Base-by-base conservation (phyloP, 2,329 filamentous ascomycete genomes). In the Fusarium tjaetaba region DNA sequence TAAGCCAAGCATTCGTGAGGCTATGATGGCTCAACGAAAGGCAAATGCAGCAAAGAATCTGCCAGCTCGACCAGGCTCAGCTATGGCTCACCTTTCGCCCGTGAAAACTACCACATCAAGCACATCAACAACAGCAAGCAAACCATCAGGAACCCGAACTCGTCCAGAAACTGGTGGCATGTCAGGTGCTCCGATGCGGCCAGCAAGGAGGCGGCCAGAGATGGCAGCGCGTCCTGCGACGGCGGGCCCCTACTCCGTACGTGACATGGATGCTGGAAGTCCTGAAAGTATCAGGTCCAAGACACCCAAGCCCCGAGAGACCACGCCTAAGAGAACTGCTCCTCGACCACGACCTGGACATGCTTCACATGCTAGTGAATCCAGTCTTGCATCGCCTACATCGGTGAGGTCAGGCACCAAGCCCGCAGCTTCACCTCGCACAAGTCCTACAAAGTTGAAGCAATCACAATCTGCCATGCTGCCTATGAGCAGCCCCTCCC, bases 1-100 rank as follows among this genome's bases (percentile, higher is more conserved):
- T 45, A 92, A 91, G 70, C 88, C 90, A 16, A 93, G 93, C 16
- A 83, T 98, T 32, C 92, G 94, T 72, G 95, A 97, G 77, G 87
- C 94, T 7, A 95, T 98, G 87, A 85, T 94, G 78, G 95, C 94
- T 11, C 93, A 96, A 79, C 95, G 94, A 83, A 94, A 86, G 77
- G 89, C 88, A 32, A 80, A 89, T 75, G 83, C 86, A 41, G 80
- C 85, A 39, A 81, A 80, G 58, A 88, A 86, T 60, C 80, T 90
- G 4, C 89, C 88, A 16, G 79, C 86, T 30, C 84, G 90, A 14
- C 90, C 90, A 4, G 90, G 89, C 15, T 92, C 90, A 39, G 89
- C 90, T 61, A 91, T 92, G 90, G 86, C 90, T 18, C 84, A 88
- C 43, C 86, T 91, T 64, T 89, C 89, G 9, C 88, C 88, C 4